phyloP scores from a whole-genome alignment of 1,284 basidiomycete genomes.

The Cutaneotrichosporon mucoides region DNA sequence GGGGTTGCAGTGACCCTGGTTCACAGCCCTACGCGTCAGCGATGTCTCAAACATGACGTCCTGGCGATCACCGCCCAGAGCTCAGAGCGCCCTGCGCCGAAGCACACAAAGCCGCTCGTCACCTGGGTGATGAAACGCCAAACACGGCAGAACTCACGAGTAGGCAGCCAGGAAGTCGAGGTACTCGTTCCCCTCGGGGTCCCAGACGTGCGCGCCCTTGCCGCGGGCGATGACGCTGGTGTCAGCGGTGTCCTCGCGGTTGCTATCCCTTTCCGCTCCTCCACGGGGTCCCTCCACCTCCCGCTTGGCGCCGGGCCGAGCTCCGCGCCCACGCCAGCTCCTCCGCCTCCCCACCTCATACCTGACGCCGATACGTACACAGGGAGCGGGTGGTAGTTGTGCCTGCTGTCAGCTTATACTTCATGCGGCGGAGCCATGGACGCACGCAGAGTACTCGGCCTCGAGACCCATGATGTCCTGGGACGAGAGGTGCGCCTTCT shows the following conservation, averaged over 20 bases:
- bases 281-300: too few relatives aligned
- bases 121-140: neutral
- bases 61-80: too few relatives aligned
- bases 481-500: conserved; percentile 46
- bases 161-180: conserved; percentile 97
- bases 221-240: conserved; percentile 76
- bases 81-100: too few relatives aligned
- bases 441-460: conserved; percentile 58
- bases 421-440: too few relatives aligned
- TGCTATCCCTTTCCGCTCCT: too few relatives aligned
- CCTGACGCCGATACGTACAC: conserved; percentile 45
- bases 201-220: conserved; percentile 88
- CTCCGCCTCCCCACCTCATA: neutral
- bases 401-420: conserved; percentile 37
- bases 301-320: too few relatives aligned
- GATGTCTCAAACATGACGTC: neutral
- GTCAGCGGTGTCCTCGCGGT: conserved; percentile 15
- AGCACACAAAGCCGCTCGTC: neutral
- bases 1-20: conserved; percentile 95
- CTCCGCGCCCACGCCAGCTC: too few relatives aligned
- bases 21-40: conserved; percentile 62
- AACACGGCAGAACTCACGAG: conserved; percentile 60
- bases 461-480: conserved; percentile 75
- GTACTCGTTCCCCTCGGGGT: conserved; percentile 88
- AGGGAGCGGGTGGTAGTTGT: conserved; percentile 93